Base-by-base conservation (phyloP, 495 filamentous ascomycete species). In the Penicillium chermesinum region DNA sequence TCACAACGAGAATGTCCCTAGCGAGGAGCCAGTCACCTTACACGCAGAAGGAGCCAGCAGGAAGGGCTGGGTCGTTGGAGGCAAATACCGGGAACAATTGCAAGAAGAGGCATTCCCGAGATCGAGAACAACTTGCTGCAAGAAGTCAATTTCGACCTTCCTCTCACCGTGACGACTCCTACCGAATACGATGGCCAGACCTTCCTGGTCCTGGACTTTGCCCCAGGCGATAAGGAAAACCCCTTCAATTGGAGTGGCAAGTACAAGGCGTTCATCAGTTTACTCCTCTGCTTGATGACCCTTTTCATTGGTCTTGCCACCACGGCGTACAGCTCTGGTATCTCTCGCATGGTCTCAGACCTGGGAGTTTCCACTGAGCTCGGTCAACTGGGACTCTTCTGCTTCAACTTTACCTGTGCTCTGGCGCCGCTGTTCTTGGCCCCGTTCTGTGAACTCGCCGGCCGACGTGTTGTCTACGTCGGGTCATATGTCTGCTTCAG, bases 291-390 rank as follows among this genome's bases (percentile, higher is more conserved):
- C 40, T 43, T 66, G 7, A 75, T 75, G 72, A 73, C 72, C 7
- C 59, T 75, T 7, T 73, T 73, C 59, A 70, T 73, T 43, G 72
- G 72, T 53, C 64, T 75, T 17, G 70, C 70, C 8, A 73, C 72
- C 7, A 75, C 72, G 22, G 67, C 72, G 7, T 75, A 75, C 55
- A 70, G 65, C 44, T 66, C 67, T n/a, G 69, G 69, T 15, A 69
- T 72, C 20, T 46, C 48, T 19, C 51, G 50, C 25, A 75, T 75
- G 72, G 49, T 43, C 9, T 48, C 44, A 5, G 72, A 75, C 0
- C 46, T 75, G 9, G 63, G 63, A 19, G 62, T 62, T 7, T 62
- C 67, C 2, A 51, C 43, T 0, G 58, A 64, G 30, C 45, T 73
- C 14, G 70, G 69, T 25, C 61, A 75, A 38, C 49, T 73, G 15